These are phyloP conservation scores for Coemansia aciculifera DNA, from an alignment of 192 early-diverging fungal genomes.

Conservation along the genomic window DNA sequence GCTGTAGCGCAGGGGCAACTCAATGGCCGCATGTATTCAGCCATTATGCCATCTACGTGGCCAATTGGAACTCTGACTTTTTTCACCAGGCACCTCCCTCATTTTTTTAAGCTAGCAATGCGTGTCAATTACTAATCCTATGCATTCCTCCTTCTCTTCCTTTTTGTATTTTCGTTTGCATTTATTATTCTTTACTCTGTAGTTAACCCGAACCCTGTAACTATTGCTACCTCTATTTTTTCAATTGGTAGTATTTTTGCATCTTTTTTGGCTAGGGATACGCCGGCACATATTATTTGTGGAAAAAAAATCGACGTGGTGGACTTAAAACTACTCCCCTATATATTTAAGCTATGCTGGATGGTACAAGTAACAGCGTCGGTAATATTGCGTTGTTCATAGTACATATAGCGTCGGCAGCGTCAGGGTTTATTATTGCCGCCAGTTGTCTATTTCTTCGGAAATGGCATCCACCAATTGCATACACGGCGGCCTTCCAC, in stretches of 20 bases:
- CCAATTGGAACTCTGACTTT: background rate
- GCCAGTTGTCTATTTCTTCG: constrained; percentile 47
- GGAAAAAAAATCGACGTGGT: background rate
- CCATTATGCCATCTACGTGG: background rate
- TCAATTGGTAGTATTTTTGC: background rate
- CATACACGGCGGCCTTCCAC: constrained; percentile 49
- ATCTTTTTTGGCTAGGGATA: background rate
- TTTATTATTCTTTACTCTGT: background rate
- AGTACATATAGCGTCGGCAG: constrained; percentile 45
- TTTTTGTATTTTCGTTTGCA: background rate
- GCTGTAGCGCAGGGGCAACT: background rate
- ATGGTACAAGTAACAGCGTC: constrained; percentile 29
- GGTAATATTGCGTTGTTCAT: constrained; percentile 46
- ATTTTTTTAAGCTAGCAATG: background rate
- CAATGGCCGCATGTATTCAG: constrained; percentile 9
- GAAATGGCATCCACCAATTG: constrained; percentile 48
- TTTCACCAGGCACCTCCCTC: background rate
- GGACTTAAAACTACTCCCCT: background rate
- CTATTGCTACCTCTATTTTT: background rate
- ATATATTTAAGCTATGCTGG: constrained; percentile 23
- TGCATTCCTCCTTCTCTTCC: constrained; percentile 2
- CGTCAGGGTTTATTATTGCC: constrained; percentile 39
- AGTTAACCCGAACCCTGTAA: background rate
- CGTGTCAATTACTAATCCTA: background rate
- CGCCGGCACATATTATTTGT: background rate